These are phyloP conservation scores for Diutina ranongensis DNA, from an alignment of 1,139 yeast species.

Conservation along the genomic window DNA sequence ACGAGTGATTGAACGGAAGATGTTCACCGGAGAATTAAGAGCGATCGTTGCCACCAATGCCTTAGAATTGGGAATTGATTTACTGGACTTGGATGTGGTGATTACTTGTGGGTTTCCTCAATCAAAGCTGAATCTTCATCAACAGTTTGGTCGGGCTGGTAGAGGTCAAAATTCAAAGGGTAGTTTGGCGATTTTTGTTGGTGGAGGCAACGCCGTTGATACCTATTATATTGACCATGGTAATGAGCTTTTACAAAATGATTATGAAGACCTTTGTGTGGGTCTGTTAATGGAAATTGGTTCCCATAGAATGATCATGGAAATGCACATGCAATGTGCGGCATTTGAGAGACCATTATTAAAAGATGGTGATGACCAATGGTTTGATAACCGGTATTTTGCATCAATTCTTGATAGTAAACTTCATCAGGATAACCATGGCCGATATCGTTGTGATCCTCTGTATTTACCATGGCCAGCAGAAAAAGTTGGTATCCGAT, in stretches of 20 bases:
- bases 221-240: constrained; percentile 74
- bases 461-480: constrained; percentile 75
- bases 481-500: constrained; percentile 61
- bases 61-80: constrained; percentile 86
- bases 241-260: constrained; percentile 39
- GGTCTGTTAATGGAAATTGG: constrained; percentile 26
- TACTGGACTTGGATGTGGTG: constrained; percentile 86
- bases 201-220: constrained; percentile 78
- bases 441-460: constrained; percentile 48
- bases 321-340: constrained; percentile 88
- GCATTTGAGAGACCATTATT: constrained; percentile 71
- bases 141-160: constrained; percentile 96
- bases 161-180: constrained; percentile 59
- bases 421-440: constrained; percentile 35
- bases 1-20: constrained; percentile 73
- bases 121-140: constrained; percentile 78
- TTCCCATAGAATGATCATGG: constrained; percentile 36
- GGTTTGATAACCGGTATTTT: background rate
- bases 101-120: constrained; percentile 86
- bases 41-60: constrained; percentile 96
- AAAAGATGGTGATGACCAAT: constrained; percentile 31
- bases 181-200: constrained; percentile 65
- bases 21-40: constrained; percentile 75
- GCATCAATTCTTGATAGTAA: constrained; percentile 14
- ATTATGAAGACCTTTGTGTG: constrained; percentile 34